These are phyloP conservation scores for Acer yangbiense DNA, from an alignment of 345 rosid species.

Conservation along the genomic window DNA sequence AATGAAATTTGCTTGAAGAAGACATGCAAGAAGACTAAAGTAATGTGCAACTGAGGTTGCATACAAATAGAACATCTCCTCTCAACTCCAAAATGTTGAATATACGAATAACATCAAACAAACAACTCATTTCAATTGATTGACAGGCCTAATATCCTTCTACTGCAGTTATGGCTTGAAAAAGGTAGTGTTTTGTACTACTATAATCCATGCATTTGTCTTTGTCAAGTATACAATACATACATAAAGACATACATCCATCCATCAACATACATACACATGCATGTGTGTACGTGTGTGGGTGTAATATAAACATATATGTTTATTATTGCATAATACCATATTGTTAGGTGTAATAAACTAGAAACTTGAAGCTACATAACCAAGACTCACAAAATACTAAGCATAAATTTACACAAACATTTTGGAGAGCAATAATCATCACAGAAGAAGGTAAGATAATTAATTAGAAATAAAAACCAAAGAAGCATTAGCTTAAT, in stretches of 20 bases:
- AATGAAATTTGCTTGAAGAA: slow-evolving; percentile 9
- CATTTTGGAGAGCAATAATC: not conserved
- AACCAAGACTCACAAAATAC: not conserved
- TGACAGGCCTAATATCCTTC: not conserved
- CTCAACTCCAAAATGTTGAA: not conserved
- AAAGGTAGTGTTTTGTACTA: not conserved
- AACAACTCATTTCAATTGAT: not conserved
- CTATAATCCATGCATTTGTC: not conserved
- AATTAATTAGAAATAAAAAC: not conserved
- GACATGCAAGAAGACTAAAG: not conserved
- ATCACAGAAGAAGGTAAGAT: not conserved
- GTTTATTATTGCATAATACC: not conserved
- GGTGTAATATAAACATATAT: not conserved
- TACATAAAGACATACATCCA: not conserved
- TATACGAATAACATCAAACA: not conserved
- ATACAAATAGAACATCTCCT: not conserved
- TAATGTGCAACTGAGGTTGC: not conserved
- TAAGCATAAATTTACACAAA: not conserved
- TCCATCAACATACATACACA: not conserved
- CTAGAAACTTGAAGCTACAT: slow-evolving; percentile 1
- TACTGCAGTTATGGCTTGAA: not conserved
- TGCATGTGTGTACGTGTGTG: not conserved
- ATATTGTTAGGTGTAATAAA: not conserved
- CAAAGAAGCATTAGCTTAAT: not conserved
- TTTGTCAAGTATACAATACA: not conserved